Base-by-base conservation (phyloP, 176 grass and related monocot species). In the Oryza glumipatula region DNA sequence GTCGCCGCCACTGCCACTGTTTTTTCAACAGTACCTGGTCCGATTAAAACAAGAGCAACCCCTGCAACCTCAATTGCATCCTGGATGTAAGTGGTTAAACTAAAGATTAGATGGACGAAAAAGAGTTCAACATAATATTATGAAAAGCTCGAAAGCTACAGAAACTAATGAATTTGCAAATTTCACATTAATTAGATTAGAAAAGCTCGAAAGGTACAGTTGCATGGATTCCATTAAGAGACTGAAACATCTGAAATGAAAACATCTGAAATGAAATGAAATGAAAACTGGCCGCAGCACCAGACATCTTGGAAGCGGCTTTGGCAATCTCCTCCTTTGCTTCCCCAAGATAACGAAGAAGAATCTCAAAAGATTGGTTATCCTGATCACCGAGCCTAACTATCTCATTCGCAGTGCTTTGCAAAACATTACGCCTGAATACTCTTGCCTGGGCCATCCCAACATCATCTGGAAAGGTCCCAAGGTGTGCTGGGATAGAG, bases 1-100 rank as follows among this genome's bases (percentile, higher is more conserved):
- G 26, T 1, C 26, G 26, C 26, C 26, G 26, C 26, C 26, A 28
- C 26, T 28, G 26, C 26, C 26, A 28, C 26, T 28, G 26, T 28
- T 28, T 28, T 28, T 54, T 98, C 93, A 85, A 90, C 75, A 69
- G 67, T 98, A 76, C 96, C 96, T 76, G 96, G 96, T 68, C 93
- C 96, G n/a, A 98, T 92, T 84, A 95, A 90, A 95, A 88, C 93
- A 95, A 95, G 89, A 85, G 89, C 72, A 79, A 92, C 96, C 74
- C 96, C 93, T 73, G 96, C 85, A 87, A 83, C 84, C 80, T 84
- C 84, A 93, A 98, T 95, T 69, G 76, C 79, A 77, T 95, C 93
- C 96, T 98, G 75, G 17, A 90, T 23, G 85, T 74, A 33, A 43
- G 36, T 78, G 60, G 24, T 48, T 78, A 72, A 39, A 66, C 17